phyloP scores from a whole-genome alignment of 345 rosid species.

The Ailanthus altissimus region DNA sequence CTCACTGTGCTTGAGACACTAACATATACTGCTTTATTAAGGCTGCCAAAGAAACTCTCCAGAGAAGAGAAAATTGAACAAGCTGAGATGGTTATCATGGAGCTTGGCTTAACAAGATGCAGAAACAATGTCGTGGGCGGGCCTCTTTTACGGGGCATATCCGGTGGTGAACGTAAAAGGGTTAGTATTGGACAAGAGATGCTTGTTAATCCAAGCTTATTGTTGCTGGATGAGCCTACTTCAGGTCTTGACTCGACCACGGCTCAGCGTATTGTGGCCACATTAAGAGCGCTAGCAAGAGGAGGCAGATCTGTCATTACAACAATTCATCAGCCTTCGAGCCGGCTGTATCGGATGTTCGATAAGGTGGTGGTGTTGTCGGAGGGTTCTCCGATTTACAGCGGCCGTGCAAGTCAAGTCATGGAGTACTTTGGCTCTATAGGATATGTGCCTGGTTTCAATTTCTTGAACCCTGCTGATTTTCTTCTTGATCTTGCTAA shows the following conservation, averaged over 20 bases:
- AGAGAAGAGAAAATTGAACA: slow-evolving; percentile 65
- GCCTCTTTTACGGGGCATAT: slow-evolving; percentile 67
- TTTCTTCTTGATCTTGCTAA: slow-evolving; percentile 92
- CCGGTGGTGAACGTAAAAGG: slow-evolving; percentile 93
- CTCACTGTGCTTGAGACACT: slow-evolving; percentile 81
- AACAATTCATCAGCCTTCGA: slow-evolving; percentile 93
- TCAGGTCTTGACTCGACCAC: slow-evolving; percentile 92
- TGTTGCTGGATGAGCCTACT: slow-evolving; percentile 88
- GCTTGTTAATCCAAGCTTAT: slow-evolving; percentile 85
- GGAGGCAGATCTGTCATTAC: slow-evolving; percentile 80
- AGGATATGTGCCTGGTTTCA: slow-evolving; percentile 61
- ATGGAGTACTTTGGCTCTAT: slow-evolving; percentile 75
- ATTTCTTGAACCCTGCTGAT: slow-evolving; percentile 82
- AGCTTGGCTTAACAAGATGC: slow-evolving; percentile 73
- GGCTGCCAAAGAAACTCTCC: slow-evolving; percentile 68
- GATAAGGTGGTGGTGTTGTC: slow-evolving; percentile 80
- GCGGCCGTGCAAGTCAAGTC: slow-evolving; percentile 58
- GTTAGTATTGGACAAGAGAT: slow-evolving; percentile 88
- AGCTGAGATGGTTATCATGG: slow-evolving; percentile 58
- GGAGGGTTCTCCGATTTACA: slow-evolving; percentile 74
- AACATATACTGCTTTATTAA: slow-evolving; percentile 68
- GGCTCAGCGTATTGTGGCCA: slow-evolving; percentile 69
- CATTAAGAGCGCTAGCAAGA: slow-evolving; percentile 57
- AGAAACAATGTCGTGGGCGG: slow-evolving; percentile 73
- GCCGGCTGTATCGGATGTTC: slow-evolving; percentile 74